Conservation (phyloP, 2,329 filamentous ascomycete genomes). For the Gyromitra esculenta region DNA sequence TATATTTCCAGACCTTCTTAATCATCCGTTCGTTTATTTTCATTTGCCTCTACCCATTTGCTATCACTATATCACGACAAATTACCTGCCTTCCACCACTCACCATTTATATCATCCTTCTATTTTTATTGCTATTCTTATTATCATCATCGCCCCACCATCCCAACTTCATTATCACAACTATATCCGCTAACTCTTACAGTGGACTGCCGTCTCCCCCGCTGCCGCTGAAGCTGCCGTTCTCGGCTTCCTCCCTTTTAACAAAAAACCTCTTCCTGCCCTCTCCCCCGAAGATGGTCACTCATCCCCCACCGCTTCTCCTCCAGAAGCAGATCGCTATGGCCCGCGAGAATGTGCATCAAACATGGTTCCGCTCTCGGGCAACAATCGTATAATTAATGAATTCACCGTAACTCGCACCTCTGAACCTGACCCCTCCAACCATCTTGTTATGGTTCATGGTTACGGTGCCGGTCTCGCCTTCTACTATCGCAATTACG, state of each 20-base stretch:
- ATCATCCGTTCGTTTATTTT: too few relatives aligned
- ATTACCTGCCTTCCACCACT: too few relatives aligned
- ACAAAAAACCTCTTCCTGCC: constrained; percentile 54
- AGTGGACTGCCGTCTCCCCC: constrained; percentile 89
- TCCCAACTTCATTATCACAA: neutral
- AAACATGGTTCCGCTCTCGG: constrained; percentile 81
- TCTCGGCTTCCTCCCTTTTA: constrained; percentile 81
- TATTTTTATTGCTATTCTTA: too few relatives aligned
- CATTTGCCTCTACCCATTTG: too few relatives aligned
- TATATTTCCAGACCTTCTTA: too few relatives aligned
- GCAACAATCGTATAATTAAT: constrained; percentile 87
- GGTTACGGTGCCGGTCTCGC: constrained; percentile 95
- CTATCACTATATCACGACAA: too few relatives aligned
- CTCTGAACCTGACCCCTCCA: constrained; percentile 61
- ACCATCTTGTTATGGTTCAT: constrained; percentile 88
- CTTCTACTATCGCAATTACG: constrained; percentile 99
- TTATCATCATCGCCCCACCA: neutral
- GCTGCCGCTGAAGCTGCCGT: constrained; percentile 87
- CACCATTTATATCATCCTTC: too few relatives aligned
- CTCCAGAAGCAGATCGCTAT: constrained; percentile 71
- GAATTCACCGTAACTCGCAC: constrained; percentile 90
- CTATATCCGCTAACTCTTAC: constrained; percentile 42
- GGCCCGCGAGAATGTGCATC: constrained; percentile 88
- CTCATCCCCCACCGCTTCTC: constrained; percentile 66
- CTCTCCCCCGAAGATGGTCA: constrained; percentile 73